These are phyloP conservation scores for Penicillium glabrum DNA, from an alignment of 2,329 filamentous ascomycete genomes.

Conservation along the genomic window DNA sequence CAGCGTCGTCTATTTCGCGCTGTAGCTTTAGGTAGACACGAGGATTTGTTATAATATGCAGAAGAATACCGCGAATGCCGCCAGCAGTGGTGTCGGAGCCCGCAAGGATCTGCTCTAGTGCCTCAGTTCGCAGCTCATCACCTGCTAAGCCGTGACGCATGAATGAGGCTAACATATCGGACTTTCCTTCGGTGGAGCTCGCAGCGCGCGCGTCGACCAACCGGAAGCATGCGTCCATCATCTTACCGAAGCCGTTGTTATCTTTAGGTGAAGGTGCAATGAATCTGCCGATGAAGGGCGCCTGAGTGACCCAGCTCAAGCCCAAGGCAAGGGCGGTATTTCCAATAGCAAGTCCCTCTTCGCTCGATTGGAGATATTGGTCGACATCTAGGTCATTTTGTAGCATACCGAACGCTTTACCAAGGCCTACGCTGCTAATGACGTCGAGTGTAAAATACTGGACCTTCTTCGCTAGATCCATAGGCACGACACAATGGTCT, in stretches of 20 bases:
- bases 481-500: conserved; percentile 24
- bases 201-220: conserved; percentile 22
- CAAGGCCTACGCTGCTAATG: conserved; percentile 56
- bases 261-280: conserved; percentile 21
- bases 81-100: conserved; percentile 22
- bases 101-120: conserved; percentile 18
- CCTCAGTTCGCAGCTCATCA: conserved; percentile 16
- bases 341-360: conserved; percentile 24
- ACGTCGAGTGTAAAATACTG: conserved; percentile 59
- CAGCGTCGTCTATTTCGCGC: conserved; percentile 20
- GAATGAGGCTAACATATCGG: conserved; percentile 32
- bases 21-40: conserved; percentile 15
- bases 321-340: conserved; percentile 16
- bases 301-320: conserved; percentile 15
- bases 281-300: conserved; percentile 13
- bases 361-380: conserved; percentile 37
- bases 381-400: conserved; percentile 45
- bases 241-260: conserved; percentile 21
- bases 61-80: conserved; percentile 13
- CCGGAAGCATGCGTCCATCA: conserved; percentile 20
- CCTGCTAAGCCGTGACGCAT: conserved; percentile 23
- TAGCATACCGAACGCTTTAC: conserved; percentile 50
- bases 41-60: conserved; percentile 18
- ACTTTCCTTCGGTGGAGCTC: conserved; percentile 9
- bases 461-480: conserved; percentile 51